Base-by-base conservation (phyloP, 768 basidiomycete genomes). In the Tephrocybe rancida region DNA sequence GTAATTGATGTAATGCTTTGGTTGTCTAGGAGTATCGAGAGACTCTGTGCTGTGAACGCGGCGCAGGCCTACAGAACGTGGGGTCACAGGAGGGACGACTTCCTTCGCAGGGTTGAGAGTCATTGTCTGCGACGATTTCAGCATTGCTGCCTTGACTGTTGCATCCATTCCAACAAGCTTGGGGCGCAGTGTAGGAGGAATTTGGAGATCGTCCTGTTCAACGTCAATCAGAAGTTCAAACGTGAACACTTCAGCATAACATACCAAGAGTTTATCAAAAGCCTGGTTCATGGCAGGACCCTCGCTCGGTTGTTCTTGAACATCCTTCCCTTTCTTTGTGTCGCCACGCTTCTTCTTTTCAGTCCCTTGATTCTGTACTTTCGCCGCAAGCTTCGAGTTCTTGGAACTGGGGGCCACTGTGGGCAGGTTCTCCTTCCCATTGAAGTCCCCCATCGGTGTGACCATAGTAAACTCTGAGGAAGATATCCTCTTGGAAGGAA, bases 121-220 rank as follows among this genome's bases (percentile, higher is more conserved):
- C 67, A 90, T 73, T 24, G 81, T 80, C 26, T 87, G 84, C 0
- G 92, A 92, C 0, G 91, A 92, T 65, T 90, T 92, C 51, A 96
- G 75, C 90, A 96, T 95, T 11, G 90, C 90, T 4, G 90, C 92
- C 66, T 96, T 96, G 45, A 96, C 89, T 1, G 87, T 84, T 0
- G 86, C 73, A 52, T 95, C 91, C 82, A 96, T 91, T 14, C 83
- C 84, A 44, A 77, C 76, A 16, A 95, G 82, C 69, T 92, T 92
- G 1, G 86, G 87, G 7, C 93, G 82, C 21, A 94, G 73, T 2
- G 82, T 83, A 6, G 81, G 72, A 3, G 93, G 93, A 19, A 95
- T 92, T 71, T 95, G 92, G 47, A 95, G 83, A 54, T 93, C 91
- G 67, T 95, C 90, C 92, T 95, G 58, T 11, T 10, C 21, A 44